Base-by-base conservation (phyloP, 257 asterid genomes). In the Nyctanthes arbortristis region DNA sequence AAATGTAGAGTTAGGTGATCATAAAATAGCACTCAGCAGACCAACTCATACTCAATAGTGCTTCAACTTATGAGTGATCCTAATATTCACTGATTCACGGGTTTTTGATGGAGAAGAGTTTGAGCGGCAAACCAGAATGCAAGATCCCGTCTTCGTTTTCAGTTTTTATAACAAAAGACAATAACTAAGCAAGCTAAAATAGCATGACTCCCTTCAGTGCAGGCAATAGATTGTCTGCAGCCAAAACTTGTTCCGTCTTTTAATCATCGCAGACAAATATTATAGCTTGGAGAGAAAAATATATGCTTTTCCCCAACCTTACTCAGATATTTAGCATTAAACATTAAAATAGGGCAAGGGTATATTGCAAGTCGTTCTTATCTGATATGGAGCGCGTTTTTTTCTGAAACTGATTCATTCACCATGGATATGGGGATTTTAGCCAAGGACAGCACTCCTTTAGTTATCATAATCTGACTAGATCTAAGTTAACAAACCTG, bases 401-500 rank as follows among this genome's bases (percentile, higher is more conserved):
- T 31, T 22, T 18, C 45, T 22, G 31, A 49, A 43, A 43, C 14
- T 45, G 45, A 22, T 8, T 36, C n/a, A 61, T 73, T 58, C 57
- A 16, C 72, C 6, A 37, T 4, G 54, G 33, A 59, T 14, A n/a
- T 2, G 4, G 34, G 14, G 29, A 52, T 24, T 7, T 29, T 31
- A 35, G 24, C 24, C 9, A 14, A 35, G 6, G 1, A 52, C 11
- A 24, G 11, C 24, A 22, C 22, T 49, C 28, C 58, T 18, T 49
- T 9, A 52, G 7, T 29, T 20, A 20, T 24, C 30, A 22, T 52
- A 30, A 22, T 8, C 5, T 20, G 63, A 62, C 14, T 54, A 65
- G 31, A 71, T 72, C 74, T 61, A 37, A 65, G 25, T 56, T 24
- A 4, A 49, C 28, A 56, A 49, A 91, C 99, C 96, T 93, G 97